Evolutionary conservation across 768 basidiomycete genomes (phyloP), one percentile per base, ranked within the genome.

Genomic region (Kwoniella pini): DNA sequence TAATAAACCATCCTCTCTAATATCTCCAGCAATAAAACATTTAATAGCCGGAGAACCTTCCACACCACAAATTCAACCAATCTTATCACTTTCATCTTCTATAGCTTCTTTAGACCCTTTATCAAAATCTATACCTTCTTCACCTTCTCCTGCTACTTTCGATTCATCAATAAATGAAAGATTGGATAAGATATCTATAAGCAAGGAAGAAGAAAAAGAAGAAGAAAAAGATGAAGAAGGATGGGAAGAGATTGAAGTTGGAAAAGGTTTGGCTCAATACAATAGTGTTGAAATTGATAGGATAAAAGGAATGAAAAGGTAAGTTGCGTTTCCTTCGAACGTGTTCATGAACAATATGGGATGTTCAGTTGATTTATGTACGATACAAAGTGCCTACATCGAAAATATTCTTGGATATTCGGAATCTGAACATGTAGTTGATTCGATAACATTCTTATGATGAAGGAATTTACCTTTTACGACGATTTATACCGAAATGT

Each of bases 371-470:
- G n/a, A n/a, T n/a, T n/a, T n/a, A n/a, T 19, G 21, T 17, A 36
- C 28, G 3, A 43, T 55, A 5, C 74, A n/a, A n/a, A 98, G 95
- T 67, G 87, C 90, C 1, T 83, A 89, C 52, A 85, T 99, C 38
- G 81, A 87, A 9, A 84, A 86, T 60, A 70, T 93, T 5, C 78
- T 99, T 48, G 95, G 93, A 2, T 98, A 99, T 77, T 90, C 89
- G 13, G 96, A 99, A 74, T 89, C 91, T 26, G 96, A 98, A 77
- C 90, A 98, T 80, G 93, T 98, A 48, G 94, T 95, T 5, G 96
- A 98, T 74, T 91, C 93, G 71, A 87, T 96, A 70, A 91, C 90
- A 2, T 88, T 95, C 42, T 60, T 64, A 33, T 66, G 45, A 60
- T 15, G 45, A 7, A 36, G 33, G 33, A n/a, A n/a, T n/a, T n/a